These are phyloP conservation scores for Boletus rufocinnamomeus DNA, from an alignment of 768 basidiomycete genomes.

Conservation along the genomic window DNA sequence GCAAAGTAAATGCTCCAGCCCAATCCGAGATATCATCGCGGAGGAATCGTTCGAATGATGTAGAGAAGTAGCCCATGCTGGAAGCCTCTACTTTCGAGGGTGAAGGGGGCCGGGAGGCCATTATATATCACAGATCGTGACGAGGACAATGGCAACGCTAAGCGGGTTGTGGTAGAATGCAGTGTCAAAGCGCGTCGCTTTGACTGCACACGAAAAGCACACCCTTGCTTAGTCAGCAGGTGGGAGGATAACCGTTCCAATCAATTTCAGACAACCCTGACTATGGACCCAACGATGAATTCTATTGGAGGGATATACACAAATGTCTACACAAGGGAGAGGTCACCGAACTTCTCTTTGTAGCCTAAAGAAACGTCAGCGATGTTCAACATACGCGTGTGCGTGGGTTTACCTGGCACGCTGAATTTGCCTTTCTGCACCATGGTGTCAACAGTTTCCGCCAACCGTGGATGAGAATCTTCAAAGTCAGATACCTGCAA, in stretches of 20 bases:
- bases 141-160: slow-evolving; percentile 19
- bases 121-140: slow-evolving; percentile 21
- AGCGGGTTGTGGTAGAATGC: slow-evolving; percentile 4
- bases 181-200: slow-evolving; percentile 5
- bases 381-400: not conserved
- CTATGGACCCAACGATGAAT: slow-evolving; percentile 3
- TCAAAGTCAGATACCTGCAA: slow-evolving; percentile 83
- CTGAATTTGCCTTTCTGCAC: slow-evolving; percentile 98
- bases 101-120: slow-evolving; percentile 42
- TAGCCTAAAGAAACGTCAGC: slow-evolving; percentile 53
- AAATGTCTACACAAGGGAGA: slow-evolving; percentile 77
- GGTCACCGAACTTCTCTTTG: slow-evolving; percentile 96
- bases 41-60: slow-evolving; percentile 71
- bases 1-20: slow-evolving; percentile 80
- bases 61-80: slow-evolving; percentile 58
- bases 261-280: not conserved
- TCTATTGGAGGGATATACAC: slow-evolving; percentile 30
- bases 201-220: no score
- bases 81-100: slow-evolving; percentile 37
- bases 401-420: slow-evolving; percentile 71
- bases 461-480: slow-evolving; percentile 89
- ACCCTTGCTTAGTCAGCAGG: slow-evolving; percentile 28
- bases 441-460: slow-evolving; percentile 91
- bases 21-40: slow-evolving; percentile 76
- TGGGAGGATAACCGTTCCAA: not conserved